Conservation (phyloP, 345 rosid species). For the thale cress (Arabidopsis thaliana) region DNA sequence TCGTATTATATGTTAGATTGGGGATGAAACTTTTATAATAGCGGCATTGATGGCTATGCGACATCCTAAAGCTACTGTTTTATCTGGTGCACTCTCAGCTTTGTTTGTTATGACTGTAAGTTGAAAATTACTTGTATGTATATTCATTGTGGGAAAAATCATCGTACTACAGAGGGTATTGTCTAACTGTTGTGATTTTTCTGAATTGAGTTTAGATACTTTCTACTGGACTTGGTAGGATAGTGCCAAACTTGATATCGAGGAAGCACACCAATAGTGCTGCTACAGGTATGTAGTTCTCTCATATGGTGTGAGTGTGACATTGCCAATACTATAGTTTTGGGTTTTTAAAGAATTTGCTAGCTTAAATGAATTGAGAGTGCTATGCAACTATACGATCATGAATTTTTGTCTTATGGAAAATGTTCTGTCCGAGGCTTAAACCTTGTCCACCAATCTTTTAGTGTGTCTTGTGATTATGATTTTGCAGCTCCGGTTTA, state of each 20-base stretch:
- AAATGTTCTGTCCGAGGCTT: neutral
- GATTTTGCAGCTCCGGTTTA: neutral
- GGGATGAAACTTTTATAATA: constrained; percentile 98
- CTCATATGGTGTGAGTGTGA: neutral
- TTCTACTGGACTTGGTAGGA: constrained; percentile 99
- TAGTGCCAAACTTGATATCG: constrained; percentile 97
- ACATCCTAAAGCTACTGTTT: constrained; percentile 90
- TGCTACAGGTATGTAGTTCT: constrained; percentile 71
- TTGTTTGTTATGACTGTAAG: constrained; percentile 97
- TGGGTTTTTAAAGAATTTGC: neutral
- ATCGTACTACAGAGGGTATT: constrained; percentile 13
- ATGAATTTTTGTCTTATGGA: neutral
- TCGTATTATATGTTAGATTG: constrained; percentile 61
- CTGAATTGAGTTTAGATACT: constrained; percentile 64
- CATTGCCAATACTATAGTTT: neutral
- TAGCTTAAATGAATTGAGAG: constrained; percentile 8
- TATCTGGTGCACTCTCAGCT: constrained; percentile 93
- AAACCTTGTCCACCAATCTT: neutral
- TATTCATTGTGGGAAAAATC: neutral
- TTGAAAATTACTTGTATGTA: neutral
- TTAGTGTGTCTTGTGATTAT: neutral
- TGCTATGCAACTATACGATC: neutral
- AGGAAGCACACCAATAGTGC: constrained; percentile 99
- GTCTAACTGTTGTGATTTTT: constrained; percentile 20
- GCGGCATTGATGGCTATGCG: constrained; percentile 99